phyloP scores from a whole-genome alignment of 2,329 filamentous ascomycete genomes.

The Coniochaeta pulveracea region DNA sequence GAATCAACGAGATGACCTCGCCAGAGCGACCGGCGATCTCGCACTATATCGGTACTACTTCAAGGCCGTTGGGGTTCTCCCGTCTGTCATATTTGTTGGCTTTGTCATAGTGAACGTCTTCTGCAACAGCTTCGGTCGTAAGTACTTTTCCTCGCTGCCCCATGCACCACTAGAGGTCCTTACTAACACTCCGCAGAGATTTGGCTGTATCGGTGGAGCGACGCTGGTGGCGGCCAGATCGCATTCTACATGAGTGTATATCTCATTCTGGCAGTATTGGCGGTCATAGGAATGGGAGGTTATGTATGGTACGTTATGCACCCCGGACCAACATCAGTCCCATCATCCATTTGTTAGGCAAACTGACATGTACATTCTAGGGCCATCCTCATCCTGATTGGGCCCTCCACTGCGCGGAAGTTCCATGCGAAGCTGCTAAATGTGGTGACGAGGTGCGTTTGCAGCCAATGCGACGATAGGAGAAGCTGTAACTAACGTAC shows the following conservation, averaged over 20 bases:
- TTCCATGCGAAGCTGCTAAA: constrained; percentile 20
- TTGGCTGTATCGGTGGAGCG: constrained; percentile 28
- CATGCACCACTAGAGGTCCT: too few species aligned
- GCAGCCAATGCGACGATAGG: too few species aligned
- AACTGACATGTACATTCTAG: constrained; percentile 23
- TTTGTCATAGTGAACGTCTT: constrained; percentile 15
- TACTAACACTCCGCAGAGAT: too few species aligned
- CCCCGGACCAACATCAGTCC: too few species aligned
- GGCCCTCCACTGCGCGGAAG: constrained; percentile 21
- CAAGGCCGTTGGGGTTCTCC: constrained; percentile 12
- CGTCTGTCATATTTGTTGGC: constrained; percentile 15
- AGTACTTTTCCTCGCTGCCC: constrained; percentile 21
- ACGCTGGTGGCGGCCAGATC: constrained; percentile 11
- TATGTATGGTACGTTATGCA: too few species aligned
- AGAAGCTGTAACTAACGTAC: too few species aligned
- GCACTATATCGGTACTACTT: constrained; percentile 26
- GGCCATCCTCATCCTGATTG: constrained; percentile 21
- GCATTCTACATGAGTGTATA: constrained; percentile 25
- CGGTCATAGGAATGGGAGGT: too few species aligned
- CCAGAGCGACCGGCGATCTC: constrained; percentile 19
- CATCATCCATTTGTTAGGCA: constrained; percentile 22
- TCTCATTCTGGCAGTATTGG: constrained; percentile 17
- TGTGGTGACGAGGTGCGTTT: too few species aligned
- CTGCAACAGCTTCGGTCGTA: constrained; percentile 19
- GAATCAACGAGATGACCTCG: too few species aligned